A percentile compares a stretch with the other conserved stretches of the same genome.
phyloP scores from a whole-genome alignment of 2,329 filamentous ascomycete species.

The Parastagonospora nodorum region DNA sequence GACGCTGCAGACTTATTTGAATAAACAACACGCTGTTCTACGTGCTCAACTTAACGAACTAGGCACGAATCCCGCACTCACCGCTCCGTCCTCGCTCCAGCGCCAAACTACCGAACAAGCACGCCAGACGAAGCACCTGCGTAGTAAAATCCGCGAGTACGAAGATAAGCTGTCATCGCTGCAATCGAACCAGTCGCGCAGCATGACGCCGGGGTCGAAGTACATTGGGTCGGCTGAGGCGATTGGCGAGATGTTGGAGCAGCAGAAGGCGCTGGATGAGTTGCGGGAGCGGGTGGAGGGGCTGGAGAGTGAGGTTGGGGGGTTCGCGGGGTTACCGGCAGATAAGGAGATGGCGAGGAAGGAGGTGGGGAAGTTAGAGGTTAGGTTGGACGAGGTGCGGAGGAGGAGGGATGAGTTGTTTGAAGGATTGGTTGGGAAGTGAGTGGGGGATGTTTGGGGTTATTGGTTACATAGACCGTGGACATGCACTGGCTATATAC shows the following conservation, averaged over 20 bases:
- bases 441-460: neutral
- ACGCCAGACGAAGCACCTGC: constrained; percentile 70
- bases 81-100: constrained; percentile 61
- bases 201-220: constrained; percentile 34
- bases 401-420: constrained; percentile 74
- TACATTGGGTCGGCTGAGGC: constrained; percentile 54
- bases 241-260: constrained; percentile 61
- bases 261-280: constrained; percentile 66
- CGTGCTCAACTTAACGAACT: constrained; percentile 37
- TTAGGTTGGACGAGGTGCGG: constrained; percentile 66
- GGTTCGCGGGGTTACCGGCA: constrained; percentile 74
- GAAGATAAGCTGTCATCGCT: constrained; percentile 48
- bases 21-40: constrained; percentile 37
- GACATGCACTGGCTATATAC: too few species aligned
- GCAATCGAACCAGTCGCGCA: constrained; percentile 25
- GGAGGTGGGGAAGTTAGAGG: constrained; percentile 71
- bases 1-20: constrained; percentile 39
- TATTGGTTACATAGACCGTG: neutral
- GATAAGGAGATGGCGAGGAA: constrained; percentile 70
- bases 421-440: constrained; percentile 67
- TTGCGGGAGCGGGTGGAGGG: constrained; percentile 63
- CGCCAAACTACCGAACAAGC: constrained; percentile 76
- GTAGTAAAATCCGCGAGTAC: constrained; percentile 70
- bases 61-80: constrained; percentile 41
- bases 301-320: constrained; percentile 66